A percentile compares a stretch with the other conserved stretches of the same genome.
phyloP scores from a whole-genome alignment of 1,284 basidiomycete genomes.

The Microbotryum intermedium region DNA sequence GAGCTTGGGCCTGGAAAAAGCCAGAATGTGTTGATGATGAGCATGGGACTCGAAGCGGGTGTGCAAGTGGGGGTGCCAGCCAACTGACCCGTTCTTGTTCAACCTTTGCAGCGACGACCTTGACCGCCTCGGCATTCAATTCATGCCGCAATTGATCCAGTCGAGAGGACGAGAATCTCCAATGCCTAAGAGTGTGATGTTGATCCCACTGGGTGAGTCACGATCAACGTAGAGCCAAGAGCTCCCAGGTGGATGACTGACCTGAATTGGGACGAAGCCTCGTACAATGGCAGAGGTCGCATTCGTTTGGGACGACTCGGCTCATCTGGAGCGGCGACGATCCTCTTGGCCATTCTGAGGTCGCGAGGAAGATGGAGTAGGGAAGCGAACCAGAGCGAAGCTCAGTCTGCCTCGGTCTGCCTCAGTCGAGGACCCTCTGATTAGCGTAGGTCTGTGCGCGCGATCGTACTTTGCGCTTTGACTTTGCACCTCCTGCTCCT shows the following conservation, averaged over 20 bases:
- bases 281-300: constrained; percentile 49
- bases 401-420: not conserved
- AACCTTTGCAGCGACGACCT: constrained; percentile 62
- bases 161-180: constrained; percentile 67
- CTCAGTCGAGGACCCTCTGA: too few species aligned
- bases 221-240: too few species aligned
- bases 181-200: constrained; percentile 48
- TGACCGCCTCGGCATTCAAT: constrained; percentile 65
- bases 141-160: constrained; percentile 42
- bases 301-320: constrained; percentile 2
- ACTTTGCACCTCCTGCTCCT: not conserved
- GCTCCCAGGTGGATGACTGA: too few species aligned
- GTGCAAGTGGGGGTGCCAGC: not conserved
- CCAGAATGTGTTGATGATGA: constrained; percentile 21
- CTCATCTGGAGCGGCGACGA: not conserved
- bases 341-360: too few species aligned
- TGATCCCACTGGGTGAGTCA: too few species aligned
- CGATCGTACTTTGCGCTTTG: too few species aligned
- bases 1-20: not conserved
- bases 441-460: not conserved
- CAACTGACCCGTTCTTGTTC: constrained; percentile 64
- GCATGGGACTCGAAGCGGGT: not conserved
- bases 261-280: constrained; percentile 73
- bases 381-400: too few species aligned
- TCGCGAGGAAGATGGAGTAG: too few species aligned